A percentile compares a stretch with the other conserved stretches of the same genome.
Conservation (phyloP, 2,329 filamentous ascomycete species). For the Colletotrichum falcatum region DNA sequence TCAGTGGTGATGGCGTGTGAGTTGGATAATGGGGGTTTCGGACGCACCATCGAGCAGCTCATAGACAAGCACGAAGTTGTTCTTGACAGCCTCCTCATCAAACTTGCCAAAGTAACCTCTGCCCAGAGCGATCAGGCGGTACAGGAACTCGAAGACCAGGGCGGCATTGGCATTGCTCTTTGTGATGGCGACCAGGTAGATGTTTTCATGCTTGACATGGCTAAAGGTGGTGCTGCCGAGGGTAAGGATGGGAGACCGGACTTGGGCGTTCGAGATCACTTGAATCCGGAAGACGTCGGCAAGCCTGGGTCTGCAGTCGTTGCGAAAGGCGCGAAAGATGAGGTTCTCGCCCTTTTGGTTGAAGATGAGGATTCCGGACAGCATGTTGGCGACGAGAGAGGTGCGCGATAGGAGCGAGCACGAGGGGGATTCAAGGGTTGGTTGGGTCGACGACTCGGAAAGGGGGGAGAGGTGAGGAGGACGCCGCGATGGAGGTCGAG, state of each 20-base stretch:
- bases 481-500: neutral
- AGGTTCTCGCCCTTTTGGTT: slow-evolving; percentile 99
- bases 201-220: slow-evolving; percentile 99
- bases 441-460: neutral
- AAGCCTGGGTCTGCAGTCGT: slow-evolving; percentile 96
- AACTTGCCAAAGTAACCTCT: slow-evolving; percentile 99
- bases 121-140: slow-evolving; percentile 88
- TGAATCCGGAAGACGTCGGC: slow-evolving; percentile 99
- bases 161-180: slow-evolving; percentile 99
- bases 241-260: slow-evolving; percentile 96
- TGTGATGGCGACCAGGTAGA: slow-evolving; percentile 96
- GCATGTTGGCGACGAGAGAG: slow-evolving; percentile 69
- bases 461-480: too few relatives aligned
- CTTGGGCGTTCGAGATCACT: slow-evolving; percentile 97
- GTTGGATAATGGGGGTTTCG: neutral
- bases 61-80: slow-evolving; percentile 99
- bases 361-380: slow-evolving; percentile 97
- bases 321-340: slow-evolving; percentile 98
- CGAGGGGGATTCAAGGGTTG: neutral
- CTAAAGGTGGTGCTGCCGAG: slow-evolving; percentile 98
- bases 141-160: slow-evolving; percentile 97
- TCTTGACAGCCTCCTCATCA: slow-evolving; percentile 99
- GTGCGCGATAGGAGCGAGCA: neutral
- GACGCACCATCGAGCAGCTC: slow-evolving; percentile 90
- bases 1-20: neutral